Evolutionary conservation across 352 stramenopile species (phyloP).

Genomic region (Thraustochytrium striatum): DNA sequence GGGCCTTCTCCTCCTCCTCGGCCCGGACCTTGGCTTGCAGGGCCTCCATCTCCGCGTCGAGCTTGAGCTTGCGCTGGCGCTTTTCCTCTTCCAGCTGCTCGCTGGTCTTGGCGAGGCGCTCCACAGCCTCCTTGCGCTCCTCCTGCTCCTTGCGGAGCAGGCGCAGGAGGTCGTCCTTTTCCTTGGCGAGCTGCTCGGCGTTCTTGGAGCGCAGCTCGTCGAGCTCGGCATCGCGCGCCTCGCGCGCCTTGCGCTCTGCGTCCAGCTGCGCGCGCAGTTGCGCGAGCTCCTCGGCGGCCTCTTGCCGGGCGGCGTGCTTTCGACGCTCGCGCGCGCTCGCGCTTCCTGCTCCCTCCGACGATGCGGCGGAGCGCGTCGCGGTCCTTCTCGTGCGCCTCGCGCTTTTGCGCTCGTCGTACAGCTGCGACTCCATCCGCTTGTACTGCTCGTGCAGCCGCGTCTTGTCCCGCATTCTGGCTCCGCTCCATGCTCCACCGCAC

Average conservation of each 20-base stretch:
- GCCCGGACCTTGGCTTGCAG: constrained; percentile 8
- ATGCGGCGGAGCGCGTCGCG: neutral
- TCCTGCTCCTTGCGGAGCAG: constrained; percentile 72
- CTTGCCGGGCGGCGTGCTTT: constrained; percentile 9
- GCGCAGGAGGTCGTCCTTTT: constrained; percentile 68
- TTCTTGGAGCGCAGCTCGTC: constrained; percentile 12
- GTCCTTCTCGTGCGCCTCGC: too few relatives aligned
- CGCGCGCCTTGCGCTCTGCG: neutral
- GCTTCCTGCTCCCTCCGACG: neutral
- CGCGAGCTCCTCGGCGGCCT: constrained; percentile 20
- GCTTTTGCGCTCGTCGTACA: constrained; percentile 8
- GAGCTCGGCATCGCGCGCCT: constrained; percentile 35
- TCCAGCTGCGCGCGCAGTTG: neutral
- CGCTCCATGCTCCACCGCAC: neutral
- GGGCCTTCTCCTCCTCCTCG: constrained; percentile 65
- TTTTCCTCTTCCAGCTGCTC: constrained; percentile 58
- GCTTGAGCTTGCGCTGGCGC: neutral
- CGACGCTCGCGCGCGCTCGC: neutral
- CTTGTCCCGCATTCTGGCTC: neutral
- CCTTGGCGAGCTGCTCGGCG: constrained; percentile 65
- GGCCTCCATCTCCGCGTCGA: constrained; percentile 11
- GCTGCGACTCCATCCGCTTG: neutral
- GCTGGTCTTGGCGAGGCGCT: constrained; percentile 82
- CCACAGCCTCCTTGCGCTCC: constrained; percentile 87
- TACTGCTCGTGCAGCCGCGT: neutral